Conservation (phyloP, 768 basidiomycete species). For the Russula olivacea region DNA sequence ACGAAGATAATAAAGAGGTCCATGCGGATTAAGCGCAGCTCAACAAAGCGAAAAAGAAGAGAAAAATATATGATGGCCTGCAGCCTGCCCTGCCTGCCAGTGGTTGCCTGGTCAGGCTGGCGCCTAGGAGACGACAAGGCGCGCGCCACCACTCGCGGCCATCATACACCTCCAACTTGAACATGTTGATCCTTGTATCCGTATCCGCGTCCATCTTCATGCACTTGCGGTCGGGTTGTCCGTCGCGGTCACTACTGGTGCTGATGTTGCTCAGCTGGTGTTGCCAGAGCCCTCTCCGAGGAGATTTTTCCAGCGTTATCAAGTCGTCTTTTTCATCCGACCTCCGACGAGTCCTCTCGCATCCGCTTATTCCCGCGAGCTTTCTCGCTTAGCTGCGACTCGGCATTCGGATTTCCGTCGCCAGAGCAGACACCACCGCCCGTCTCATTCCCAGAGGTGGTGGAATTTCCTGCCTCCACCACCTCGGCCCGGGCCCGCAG, state of each 20-base stretch:
- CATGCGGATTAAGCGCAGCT: constrained; percentile 1
- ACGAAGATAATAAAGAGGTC: constrained; percentile 7
- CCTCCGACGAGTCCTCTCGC: not conserved
- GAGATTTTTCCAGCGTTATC: too few relatives aligned
- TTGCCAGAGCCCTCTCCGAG: not conserved
- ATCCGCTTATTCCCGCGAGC: constrained; percentile 15
- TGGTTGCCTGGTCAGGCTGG: not conserved
- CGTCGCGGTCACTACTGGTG: not conserved
- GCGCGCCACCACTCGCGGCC: not conserved
- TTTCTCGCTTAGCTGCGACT: not conserved
- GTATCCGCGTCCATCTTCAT: not conserved
- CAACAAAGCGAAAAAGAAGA: not conserved
- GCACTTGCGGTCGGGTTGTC: not conserved
- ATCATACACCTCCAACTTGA: not conserved
- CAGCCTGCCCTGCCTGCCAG: too few relatives aligned
- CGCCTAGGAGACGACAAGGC: too few relatives aligned
- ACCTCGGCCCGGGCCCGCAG: too few relatives aligned
- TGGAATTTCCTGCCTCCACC: too few relatives aligned
- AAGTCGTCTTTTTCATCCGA: not conserved
- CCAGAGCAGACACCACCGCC: too few relatives aligned
- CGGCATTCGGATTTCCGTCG: too few relatives aligned
- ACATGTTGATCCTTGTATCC: not conserved
- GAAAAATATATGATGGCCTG: not conserved
- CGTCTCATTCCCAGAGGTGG: too few relatives aligned
- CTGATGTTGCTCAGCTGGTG: too few relatives aligned